phyloP scores from a whole-genome alignment of 129 eudicot genomes.

The Chrysanthemum seticuspe region DNA sequence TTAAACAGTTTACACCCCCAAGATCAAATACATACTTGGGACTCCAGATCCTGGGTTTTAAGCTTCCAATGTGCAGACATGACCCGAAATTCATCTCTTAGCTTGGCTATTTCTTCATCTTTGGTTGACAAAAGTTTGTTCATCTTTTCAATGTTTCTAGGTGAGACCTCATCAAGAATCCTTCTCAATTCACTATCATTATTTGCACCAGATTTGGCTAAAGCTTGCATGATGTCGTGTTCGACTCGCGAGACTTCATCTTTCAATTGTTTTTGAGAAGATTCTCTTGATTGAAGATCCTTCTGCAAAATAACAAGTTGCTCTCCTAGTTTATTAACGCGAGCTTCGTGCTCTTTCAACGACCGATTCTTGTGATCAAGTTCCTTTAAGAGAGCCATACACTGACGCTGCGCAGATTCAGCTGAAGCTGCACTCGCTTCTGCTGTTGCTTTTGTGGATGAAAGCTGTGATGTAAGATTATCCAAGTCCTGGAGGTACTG shows the following conservation, averaged over 20 bases:
- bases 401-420: slow-evolving; percentile 77
- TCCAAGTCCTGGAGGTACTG: slow-evolving; percentile 82
- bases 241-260: slow-evolving; percentile 85
- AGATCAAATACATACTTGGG: slow-evolving; percentile 52
- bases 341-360: slow-evolving; percentile 73
- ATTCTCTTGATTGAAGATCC: slow-evolving; percentile 81
- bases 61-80: slow-evolving; percentile 94
- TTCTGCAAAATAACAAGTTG: slow-evolving; percentile 78
- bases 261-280: slow-evolving; percentile 78
- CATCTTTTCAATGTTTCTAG: slow-evolving; percentile 68
- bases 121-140: slow-evolving; percentile 64
- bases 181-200: slow-evolving; percentile 69
- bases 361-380: slow-evolving; percentile 69
- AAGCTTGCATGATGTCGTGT: slow-evolving; percentile 76
- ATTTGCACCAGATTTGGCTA: slow-evolving; percentile 66
- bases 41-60: slow-evolving; percentile 76
- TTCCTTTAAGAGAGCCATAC: slow-evolving; percentile 64
- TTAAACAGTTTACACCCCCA: neutral
- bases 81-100: slow-evolving; percentile 72
- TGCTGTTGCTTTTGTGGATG: slow-evolving; percentile 72
- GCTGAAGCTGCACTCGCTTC: slow-evolving; percentile 88
- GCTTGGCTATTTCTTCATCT: slow-evolving; percentile 75
- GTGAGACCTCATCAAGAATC: slow-evolving; percentile 83
- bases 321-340: slow-evolving; percentile 66
- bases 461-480: slow-evolving; percentile 62